These are phyloP conservation scores for Mortierella sp. DNA, from an alignment of 371 early-diverging fungal genomes.

Conservation along the genomic window DNA sequence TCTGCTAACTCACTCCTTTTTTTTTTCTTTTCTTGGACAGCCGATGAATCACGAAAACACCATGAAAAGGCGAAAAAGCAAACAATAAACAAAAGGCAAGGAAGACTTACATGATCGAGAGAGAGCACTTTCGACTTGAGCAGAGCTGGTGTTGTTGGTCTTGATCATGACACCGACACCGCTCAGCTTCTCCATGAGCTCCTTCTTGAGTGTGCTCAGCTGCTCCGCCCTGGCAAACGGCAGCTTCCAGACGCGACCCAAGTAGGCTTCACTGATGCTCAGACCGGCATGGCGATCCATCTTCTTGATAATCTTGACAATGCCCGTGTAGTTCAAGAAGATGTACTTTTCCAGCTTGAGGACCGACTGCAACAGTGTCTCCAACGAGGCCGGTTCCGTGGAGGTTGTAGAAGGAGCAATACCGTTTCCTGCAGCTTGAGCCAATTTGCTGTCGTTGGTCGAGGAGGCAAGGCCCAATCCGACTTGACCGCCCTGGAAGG, in stretches of 20 bases:
- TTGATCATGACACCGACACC: constrained; percentile 23
- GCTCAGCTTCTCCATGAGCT: constrained; percentile 67
- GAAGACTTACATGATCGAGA: constrained; percentile 29
- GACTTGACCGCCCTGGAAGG: constrained; percentile 59
- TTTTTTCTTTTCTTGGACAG: constrained; percentile 5
- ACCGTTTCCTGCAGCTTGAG: background rate
- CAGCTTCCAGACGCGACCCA: constrained; percentile 74
- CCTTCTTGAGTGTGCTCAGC: constrained; percentile 72
- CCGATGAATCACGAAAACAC: constrained; percentile 27
- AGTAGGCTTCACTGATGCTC: constrained; percentile 78
- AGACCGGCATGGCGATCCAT: constrained; percentile 80
- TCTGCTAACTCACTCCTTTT: background rate
- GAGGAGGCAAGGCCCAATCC: constrained; percentile 32
- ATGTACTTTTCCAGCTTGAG: constrained; percentile 70
- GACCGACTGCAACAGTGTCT: constrained; percentile 62
- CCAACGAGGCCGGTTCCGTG: constrained; percentile 27
- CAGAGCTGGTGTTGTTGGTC: constrained; percentile 45
- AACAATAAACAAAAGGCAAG: background rate
- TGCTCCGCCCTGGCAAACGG: constrained; percentile 74
- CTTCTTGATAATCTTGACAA: constrained; percentile 78
- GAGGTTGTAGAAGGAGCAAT: constrained; percentile 11
- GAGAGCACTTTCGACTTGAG: constrained; percentile 35
- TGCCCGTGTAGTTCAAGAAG: constrained; percentile 74
- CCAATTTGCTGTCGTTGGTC: background rate
- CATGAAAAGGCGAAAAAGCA: background rate